Base-by-base conservation (phyloP, 495 filamentous ascomycete genomes). In the Trichoderma virens region DNA sequence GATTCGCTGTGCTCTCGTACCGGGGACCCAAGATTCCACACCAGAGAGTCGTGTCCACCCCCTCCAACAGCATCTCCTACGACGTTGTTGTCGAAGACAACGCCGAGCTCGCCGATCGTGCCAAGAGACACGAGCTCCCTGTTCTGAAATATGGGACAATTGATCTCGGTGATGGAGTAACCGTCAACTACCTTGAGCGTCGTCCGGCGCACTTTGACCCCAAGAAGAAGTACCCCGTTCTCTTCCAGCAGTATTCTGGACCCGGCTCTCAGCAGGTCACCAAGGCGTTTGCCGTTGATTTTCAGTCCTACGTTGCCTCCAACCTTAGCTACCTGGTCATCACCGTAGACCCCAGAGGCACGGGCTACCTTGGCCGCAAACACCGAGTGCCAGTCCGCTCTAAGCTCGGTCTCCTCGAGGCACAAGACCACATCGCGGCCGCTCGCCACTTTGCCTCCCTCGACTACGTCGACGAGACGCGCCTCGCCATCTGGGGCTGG, bases 401-500 rank as follows among this genome's bases (percentile, higher is more conserved):
- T 61, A 85, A 96, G 67, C 81, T 98, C 27, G 94, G 94, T 25
- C 77, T 88, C 70, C 91, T 85, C 70, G 94, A 98, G 79, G 85
- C 91, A 9, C 80, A 83, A 35, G 95, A 98, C 71, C 94, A 98
- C 74, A 97, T 98, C 63, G 88, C 86, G 7, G 89, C 92, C 5
- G 94, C 90, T 20, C 91, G 93, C 78, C 85, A 89, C 62, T 98
- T 90, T 90, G 87, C 86, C 0, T 71, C 75, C 45, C 96, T 94
- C 78, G 71, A 80, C 31, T 98, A 98, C 73, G 88, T 96, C 5
- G 95, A 98, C 74, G 81, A 83, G 65, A 77, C 83, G 11, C 82
- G 88, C 35, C 85, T 98, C 65, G 93, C 92, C 1, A 96, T 98
- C 70, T 98, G 94, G 94, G 94, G 94, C 39, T 98, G 94, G 94